A percentile compares a stretch with the other conserved stretches of the same genome.
Evolutionary conservation across 805 yeast genomes (phyloP).

Genomic region (Lipomyces yamadae): DNA sequence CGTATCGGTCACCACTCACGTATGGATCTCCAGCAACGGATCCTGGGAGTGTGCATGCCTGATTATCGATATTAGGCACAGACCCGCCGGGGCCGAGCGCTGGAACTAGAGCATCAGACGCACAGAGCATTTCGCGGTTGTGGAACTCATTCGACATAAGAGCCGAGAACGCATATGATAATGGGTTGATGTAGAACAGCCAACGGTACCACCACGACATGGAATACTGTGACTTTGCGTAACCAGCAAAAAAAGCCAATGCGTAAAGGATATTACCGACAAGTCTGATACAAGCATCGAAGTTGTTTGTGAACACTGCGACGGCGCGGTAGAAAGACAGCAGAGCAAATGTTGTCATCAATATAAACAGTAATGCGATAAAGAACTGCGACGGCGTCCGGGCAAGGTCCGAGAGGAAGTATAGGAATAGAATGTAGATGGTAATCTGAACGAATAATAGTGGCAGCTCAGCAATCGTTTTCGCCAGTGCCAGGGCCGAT

Average conservation of each 20-base stretch:
- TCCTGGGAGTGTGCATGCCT: conserved; percentile 66
- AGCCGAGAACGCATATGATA: conserved; percentile 63
- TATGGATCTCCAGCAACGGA: conserved; percentile 55
- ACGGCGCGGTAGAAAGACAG: conserved; percentile 55
- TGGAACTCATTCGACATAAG: conserved; percentile 69
- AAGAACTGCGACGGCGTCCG: conserved; percentile 60
- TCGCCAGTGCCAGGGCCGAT: conserved; percentile 67
- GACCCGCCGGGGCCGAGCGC: conserved; percentile 59
- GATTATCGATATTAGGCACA: conserved; percentile 48
- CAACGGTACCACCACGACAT: conserved; percentile 76
- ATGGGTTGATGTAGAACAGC: conserved; percentile 62
- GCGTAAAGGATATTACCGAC: conserved; percentile 51
- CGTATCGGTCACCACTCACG: conserved; percentile 65
- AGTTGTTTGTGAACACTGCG: conserved; percentile 42
- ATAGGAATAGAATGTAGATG: conserved; percentile 55
- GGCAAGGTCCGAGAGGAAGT: conserved; percentile 60
- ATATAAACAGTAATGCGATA: conserved; percentile 51
- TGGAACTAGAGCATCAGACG: conserved; percentile 53
- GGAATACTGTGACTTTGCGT: conserved; percentile 55
- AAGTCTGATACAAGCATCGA: conserved; percentile 52
- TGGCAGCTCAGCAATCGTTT: conserved; percentile 64
- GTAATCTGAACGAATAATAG: conserved; percentile 52
- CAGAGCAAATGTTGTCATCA: conserved; percentile 56
- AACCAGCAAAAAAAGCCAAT: conserved; percentile 53
- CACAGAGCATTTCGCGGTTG: conserved; percentile 59